Conservation (phyloP, 129 eudicot genomes). For the Ambrosia trifida region DNA sequence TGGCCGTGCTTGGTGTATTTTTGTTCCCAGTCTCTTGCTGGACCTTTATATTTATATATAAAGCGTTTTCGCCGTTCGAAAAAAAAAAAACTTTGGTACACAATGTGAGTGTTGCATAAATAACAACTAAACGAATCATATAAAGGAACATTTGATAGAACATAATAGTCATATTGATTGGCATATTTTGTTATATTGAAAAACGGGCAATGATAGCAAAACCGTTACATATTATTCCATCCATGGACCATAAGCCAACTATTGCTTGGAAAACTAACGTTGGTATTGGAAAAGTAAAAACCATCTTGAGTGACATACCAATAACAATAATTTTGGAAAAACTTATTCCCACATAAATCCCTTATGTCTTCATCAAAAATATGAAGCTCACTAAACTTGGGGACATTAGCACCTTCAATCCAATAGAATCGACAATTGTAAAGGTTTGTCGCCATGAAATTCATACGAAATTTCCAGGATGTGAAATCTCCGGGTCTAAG, state of each 20-base stretch:
- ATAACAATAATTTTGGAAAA: neutral
- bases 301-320: neutral
- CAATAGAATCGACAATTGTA: conserved; percentile 1
- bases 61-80: too few relatives aligned
- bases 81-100: too few relatives aligned
- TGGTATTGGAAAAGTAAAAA: conserved; percentile 9
- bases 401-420: neutral
- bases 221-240: neutral
- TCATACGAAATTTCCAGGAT: conserved; percentile 10
- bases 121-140: too few relatives aligned
- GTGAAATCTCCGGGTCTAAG: neutral
- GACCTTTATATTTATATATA: too few relatives aligned
- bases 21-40: too few relatives aligned
- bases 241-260: neutral
- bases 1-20: too few relatives aligned
- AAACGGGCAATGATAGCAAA: neutral
- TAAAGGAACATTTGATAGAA: neutral
- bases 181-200: neutral
- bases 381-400: neutral
- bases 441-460: neutral
- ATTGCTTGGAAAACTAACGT: neutral
- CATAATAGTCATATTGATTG: neutral
- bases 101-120: too few relatives aligned
- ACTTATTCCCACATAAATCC: neutral
- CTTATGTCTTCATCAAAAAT: neutral